Evolutionary conservation across 352 stramenopile species (phyloP), one percentile per base, ranked within the genome.

Genomic region (Phytophthora syringae): DNA sequence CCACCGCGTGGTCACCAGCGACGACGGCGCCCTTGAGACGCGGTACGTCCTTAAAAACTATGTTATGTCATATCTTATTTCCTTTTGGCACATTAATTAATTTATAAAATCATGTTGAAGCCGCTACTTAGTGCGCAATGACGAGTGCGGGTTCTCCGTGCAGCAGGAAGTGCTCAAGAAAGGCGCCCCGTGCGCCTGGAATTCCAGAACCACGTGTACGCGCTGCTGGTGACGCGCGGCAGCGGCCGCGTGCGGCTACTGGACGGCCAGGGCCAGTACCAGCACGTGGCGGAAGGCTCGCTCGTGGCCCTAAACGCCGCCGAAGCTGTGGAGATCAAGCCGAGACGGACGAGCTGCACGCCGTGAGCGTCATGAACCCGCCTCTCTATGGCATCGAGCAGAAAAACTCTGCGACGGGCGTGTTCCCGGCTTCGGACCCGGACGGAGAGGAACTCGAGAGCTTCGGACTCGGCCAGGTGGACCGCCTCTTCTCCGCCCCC

Each of bases 331-430:
- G 69, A 87, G 34, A 69, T 94, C 11, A 70, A 78, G 78, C 82
- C 21, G 58, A 86, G 49, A 72, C 77, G 20, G 84, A 90, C 47
- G 83, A 90, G 51, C 72, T 94, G 39, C 80, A 90, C 45, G 72
- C 79, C 27, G 82, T 94, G 65, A 93, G 85, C 63, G 82, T 94
- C 59, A 88, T 94, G 81, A 94, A 94, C 65, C 85, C 85, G 44
- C 85, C 85, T 45, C 62, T 94, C 34, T 85, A 82, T 22, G 83
- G 81, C 18, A 34, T 66, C 1, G 85, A 94, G 57, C 53, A 81
- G 55, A 82, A 62, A 25, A 67, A 82, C 32, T 34, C 67, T 25
- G 39, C 51, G 24, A 88, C 72, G 28, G 83, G 81, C 20, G 79
- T 94, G 40, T 94, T 94, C 67, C 83, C 85, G 1, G 80, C 82